Conservation (phyloP, 495 filamentous ascomycete species). For the Tetracladium setigerum region DNA sequence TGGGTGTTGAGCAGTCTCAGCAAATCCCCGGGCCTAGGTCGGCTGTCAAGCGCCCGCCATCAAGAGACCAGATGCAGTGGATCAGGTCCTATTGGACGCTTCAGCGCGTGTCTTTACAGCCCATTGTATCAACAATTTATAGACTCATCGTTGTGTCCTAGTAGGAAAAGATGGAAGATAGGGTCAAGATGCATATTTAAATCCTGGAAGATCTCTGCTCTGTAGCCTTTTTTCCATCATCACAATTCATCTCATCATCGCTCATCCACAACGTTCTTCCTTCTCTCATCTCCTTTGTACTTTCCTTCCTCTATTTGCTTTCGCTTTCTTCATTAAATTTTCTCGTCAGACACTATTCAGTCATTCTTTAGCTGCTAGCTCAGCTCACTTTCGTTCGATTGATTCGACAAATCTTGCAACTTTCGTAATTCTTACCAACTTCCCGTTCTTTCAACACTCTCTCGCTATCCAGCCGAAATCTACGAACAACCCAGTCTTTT, state of each 20-base stretch:
- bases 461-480: neutral
- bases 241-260: constrained; percentile 12
- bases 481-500: neutral
- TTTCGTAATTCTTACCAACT: neutral
- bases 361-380: constrained; percentile 21
- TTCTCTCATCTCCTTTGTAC: constrained; percentile 4
- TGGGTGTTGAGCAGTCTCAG: constrained; percentile 5
- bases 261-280: constrained; percentile 11
- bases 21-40: constrained; percentile 2
- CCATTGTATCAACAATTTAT: constrained; percentile 22
- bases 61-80: neutral
- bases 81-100: constrained; percentile 15
- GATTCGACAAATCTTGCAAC: neutral
- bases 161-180: constrained; percentile 5
- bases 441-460: neutral
- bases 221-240: constrained; percentile 12
- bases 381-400: constrained; percentile 10
- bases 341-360: constrained; percentile 19
- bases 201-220: constrained; percentile 12
- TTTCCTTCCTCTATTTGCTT: constrained; percentile 1
- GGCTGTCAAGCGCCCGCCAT: constrained; percentile 18
- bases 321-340: constrained; percentile 13
- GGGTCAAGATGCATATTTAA: constrained; percentile 16
- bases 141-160: constrained; percentile 15
- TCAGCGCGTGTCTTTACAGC: constrained; percentile 19